Evolutionary conservation across 2,329 filamentous ascomycete species (phyloP).

Genomic region (Escovopsis weberi): DNA sequence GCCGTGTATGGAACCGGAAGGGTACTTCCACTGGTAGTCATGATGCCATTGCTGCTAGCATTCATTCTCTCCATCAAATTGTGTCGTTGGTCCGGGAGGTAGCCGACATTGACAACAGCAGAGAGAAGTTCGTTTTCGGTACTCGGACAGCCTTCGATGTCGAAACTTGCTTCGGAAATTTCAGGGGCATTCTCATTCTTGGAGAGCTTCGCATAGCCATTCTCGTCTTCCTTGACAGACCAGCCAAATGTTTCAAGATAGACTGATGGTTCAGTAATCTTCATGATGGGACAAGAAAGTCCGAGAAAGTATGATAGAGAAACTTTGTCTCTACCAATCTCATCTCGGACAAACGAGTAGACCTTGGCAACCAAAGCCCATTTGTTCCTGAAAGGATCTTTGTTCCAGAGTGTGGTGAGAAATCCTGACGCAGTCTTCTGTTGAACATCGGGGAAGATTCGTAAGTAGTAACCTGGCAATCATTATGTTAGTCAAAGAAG

Average conservation of each 20-base stretch:
- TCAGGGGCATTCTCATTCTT: conserved; percentile 5
- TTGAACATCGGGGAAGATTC: conserved; percentile 28
- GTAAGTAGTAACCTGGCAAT: conserved; percentile 29
- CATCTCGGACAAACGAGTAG: conserved; percentile 38
- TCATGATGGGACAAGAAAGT: conserved; percentile 30
- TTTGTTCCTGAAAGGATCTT: conserved; percentile 33
- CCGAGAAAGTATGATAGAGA: conserved; percentile 32
- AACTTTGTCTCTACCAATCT: conserved; percentile 29
- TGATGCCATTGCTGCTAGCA: conserved; percentile 12
- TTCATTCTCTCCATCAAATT: conserved; percentile 11
- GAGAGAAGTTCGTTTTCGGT: conserved; percentile 17
- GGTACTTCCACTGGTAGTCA: conserved; percentile 9
- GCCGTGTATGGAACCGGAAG: conserved; percentile 5
- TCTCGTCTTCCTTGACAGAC: conserved; percentile 20
- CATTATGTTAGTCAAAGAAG: conserved; percentile 1
- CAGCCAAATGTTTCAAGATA: conserved; percentile 35
- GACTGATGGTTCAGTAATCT: conserved; percentile 26
- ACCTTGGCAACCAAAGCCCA: conserved; percentile 40
- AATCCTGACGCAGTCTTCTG: conserved; percentile 39
- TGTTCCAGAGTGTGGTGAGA: conserved; percentile 33
- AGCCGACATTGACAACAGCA: conserved; percentile 12
- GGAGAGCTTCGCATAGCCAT: conserved; percentile 9
- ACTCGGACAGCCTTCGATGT: conserved; percentile 8
- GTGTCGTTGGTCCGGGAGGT: conserved; percentile 11
- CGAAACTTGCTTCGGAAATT: background rate